phyloP scores from a whole-genome alignment of 805 yeast genomes.

The Candida sanyiensis region DNA sequence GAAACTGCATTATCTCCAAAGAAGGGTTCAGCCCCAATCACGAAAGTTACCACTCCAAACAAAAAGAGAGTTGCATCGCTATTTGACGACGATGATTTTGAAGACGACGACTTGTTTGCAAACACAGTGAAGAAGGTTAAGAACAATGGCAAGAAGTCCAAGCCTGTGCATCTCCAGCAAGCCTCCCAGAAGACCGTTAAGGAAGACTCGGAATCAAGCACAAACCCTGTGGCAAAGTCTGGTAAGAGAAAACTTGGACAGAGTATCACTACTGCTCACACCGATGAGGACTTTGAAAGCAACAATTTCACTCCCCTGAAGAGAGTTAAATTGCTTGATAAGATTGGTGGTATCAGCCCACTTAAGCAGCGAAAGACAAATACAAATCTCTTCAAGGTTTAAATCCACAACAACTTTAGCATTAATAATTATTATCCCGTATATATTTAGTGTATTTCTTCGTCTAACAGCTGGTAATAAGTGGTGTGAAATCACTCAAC shows the following conservation, averaged over 20 bases:
- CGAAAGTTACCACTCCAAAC: constrained; percentile 3
- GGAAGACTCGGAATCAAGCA: too few species aligned
- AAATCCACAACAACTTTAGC: too few species aligned
- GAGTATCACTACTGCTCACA: constrained; percentile 19
- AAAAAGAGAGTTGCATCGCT: constrained; percentile 16
- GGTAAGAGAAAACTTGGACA: constrained; percentile 19
- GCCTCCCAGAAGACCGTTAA: too few species aligned
- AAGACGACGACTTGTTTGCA: constrained; percentile 25
- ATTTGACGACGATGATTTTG: constrained; percentile 26
- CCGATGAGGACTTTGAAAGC: constrained; percentile 15
- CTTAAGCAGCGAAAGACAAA: constrained; percentile 25
- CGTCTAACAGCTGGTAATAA: too few species aligned
- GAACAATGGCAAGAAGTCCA: constrained; percentile 3
- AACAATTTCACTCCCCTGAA: constrained; percentile 19
- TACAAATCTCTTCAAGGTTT: constrained; percentile 23
- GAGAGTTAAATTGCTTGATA: constrained; percentile 23
- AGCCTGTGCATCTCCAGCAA: too few species aligned
- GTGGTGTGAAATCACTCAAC: too few species aligned
- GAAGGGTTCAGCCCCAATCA: constrained; percentile 4
- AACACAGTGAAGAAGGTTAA: constrained; percentile 16
- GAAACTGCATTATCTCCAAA: constrained; percentile 22
- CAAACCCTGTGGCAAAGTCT: too few species aligned
- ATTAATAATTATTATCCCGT: too few species aligned
- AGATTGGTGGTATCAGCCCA: constrained; percentile 24
- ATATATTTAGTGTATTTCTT: too few species aligned